Evolutionary conservation across 2,329 filamentous ascomycete species (phyloP).

Genomic region (Coniochaeta ligniaria): DNA sequence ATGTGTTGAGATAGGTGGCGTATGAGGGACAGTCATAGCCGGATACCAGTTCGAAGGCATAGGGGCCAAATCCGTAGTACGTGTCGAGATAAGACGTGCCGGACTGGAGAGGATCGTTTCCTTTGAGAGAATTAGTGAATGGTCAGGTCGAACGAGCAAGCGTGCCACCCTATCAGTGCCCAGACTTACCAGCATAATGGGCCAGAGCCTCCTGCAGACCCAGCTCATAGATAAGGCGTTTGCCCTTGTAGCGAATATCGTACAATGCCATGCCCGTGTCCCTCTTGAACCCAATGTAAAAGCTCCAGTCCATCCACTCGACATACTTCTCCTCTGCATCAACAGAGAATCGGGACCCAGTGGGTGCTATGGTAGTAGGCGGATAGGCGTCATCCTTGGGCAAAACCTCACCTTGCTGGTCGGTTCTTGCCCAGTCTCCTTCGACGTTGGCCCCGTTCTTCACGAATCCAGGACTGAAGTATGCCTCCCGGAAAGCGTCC

Average conservation of each 20-base stretch:
- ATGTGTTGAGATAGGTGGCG: slow-evolving; percentile 40
- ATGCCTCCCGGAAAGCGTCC: slow-evolving; percentile 37
- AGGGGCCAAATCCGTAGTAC: slow-evolving; percentile 39
- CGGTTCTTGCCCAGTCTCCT: slow-evolving; percentile 36
- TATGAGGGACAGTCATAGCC: slow-evolving; percentile 46
- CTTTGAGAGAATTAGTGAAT: neutral
- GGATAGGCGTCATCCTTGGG: slow-evolving; percentile 17
- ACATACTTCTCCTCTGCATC: slow-evolving; percentile 35
- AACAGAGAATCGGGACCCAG: slow-evolving; percentile 31
- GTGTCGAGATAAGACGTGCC: slow-evolving; percentile 38
- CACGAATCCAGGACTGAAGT: slow-evolving; percentile 32
- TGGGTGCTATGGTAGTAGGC: neutral
- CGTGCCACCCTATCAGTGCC: neutral
- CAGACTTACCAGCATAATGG: slow-evolving; percentile 33
- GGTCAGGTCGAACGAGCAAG: neutral
- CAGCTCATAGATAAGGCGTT: slow-evolving; percentile 48
- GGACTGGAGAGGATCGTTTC: slow-evolving; percentile 37
- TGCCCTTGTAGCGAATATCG: slow-evolving; percentile 46
- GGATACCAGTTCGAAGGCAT: slow-evolving; percentile 34
- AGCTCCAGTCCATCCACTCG: slow-evolving; percentile 43
- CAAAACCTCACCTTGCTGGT: slow-evolving; percentile 27
- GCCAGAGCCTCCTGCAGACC: slow-evolving; percentile 47
- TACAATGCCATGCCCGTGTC: slow-evolving; percentile 42
- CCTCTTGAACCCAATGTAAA: slow-evolving; percentile 41
- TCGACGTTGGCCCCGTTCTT: slow-evolving; percentile 39